Conservation (phyloP, 352 stramenopile species). For the Phytophthora multivora region DNA sequence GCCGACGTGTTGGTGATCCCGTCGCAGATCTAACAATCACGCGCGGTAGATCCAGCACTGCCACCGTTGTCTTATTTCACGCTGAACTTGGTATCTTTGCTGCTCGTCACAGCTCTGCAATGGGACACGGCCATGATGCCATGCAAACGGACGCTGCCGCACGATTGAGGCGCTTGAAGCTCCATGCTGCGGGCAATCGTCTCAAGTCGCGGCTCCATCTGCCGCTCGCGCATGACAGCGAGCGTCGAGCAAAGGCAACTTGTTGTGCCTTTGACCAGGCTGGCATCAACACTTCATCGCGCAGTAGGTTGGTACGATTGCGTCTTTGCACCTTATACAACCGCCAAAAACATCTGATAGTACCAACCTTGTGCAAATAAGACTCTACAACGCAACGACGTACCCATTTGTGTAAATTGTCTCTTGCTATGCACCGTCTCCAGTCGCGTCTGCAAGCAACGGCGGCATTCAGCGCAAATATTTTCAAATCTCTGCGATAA, state of each 20-base stretch:
- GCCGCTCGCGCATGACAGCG: constrained; percentile 8
- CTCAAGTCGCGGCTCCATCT: constrained; percentile 12
- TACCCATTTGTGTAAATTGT: constrained; percentile 23
- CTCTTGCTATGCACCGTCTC: constrained; percentile 26
- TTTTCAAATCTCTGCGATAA: constrained; percentile 27
- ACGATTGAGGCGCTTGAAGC: constrained; percentile 16
- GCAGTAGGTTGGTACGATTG: background rate
- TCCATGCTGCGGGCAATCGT: constrained; percentile 15
- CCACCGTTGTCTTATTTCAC: constrained; percentile 4
- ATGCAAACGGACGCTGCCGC: constrained; percentile 18
- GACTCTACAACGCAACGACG: constrained; percentile 22
- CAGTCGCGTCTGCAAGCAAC: constrained; percentile 20
- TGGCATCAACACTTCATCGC: constrained; percentile 13
- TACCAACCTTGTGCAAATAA: constrained; percentile 4
- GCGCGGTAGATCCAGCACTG: background rate
- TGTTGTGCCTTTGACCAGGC: constrained; percentile 11
- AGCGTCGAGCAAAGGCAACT: constrained; percentile 9
- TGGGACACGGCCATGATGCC: constrained; percentile 9
- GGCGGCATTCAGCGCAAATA: constrained; percentile 13
- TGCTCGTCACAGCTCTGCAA: background rate
- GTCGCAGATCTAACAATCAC: constrained; percentile 5
- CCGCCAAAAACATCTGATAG: background rate
- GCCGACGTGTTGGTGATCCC: constrained; percentile 1
- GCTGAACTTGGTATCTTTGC: constrained; percentile 7
- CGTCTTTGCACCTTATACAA: background rate